Base-by-base conservation (phyloP, 108 stramenopile species). In the Skeletonema costatum region DNA sequence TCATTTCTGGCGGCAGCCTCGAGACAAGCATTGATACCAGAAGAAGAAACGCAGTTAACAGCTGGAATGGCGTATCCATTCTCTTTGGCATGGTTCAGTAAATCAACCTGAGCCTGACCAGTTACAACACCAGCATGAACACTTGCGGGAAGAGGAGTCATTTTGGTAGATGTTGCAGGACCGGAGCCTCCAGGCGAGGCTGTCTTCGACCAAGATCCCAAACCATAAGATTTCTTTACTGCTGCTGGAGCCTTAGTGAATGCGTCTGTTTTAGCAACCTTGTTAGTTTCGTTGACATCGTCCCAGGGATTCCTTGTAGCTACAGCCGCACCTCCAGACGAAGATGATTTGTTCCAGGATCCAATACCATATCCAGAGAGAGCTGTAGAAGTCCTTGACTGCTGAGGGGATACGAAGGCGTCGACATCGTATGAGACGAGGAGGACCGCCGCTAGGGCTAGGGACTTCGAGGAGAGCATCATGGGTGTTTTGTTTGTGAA, bases 41-140 rank as follows among this genome's bases (percentile, higher is more conserved):
- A 93, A 35, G 89, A 87, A 11, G 92, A 90, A 8, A 92, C 89
- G 51, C 90, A 92, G 89, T 97, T 97, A 32, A 97, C 96, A 12
- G 93, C 96, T 56, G 96, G 96, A 68, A 97, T 95, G 68, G 96
- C 96, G 66, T 88, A 93, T 60, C 87, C 88, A 66, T 88, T 87
- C 38, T 88, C 75, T 73, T 93, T 93, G 42, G 92, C 92, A 74
- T 93, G 87, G 14, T 87, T 21, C 41, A 93, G 75, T 46, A 93
- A 76, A 75, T 93, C 92, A 51, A 88, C 75, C 73, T 88, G 78
- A 3, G 89, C 87, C 60, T 91, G 78, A 39, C 92, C 92, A 30
- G 74, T 76, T 31, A 89, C 60, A 42, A 93, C 92, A 61, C 92
- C 92, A 32, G 92, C 90, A 42, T 93, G 89, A 65, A 93, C 78